These are phyloP conservation scores for Euclidium syriacum DNA, from an alignment of 345 rosid species.

Conservation along the genomic window DNA sequence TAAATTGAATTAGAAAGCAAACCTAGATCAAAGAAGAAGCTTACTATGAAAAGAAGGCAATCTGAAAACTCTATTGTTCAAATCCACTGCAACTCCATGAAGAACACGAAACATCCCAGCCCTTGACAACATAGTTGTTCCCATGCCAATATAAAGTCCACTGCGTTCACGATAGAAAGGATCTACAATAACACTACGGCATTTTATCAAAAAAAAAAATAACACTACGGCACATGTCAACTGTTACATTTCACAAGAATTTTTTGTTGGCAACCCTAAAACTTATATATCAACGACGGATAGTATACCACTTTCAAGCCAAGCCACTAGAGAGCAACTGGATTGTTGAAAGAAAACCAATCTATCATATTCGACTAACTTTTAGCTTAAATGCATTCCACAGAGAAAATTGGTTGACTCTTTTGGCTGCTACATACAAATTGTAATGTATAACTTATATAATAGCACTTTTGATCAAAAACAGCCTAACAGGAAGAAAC, in stretches of 20 bases:
- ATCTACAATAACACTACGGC: slow-evolving; percentile 46
- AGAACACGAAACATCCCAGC: slow-evolving; percentile 87
- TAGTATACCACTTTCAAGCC: not conserved
- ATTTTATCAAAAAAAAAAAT: too few relatives aligned
- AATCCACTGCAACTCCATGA: slow-evolving; percentile 81
- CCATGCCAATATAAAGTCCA: slow-evolving; percentile 91
- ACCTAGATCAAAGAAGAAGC: slow-evolving; percentile 11
- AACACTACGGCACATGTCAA: slow-evolving; percentile 28
- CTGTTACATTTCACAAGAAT: not conserved
- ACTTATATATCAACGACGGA: not conserved
- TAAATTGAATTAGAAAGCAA: not conserved
- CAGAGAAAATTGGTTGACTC: not conserved
- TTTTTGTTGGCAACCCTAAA: not conserved
- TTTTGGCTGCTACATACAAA: not conserved
- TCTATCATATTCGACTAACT: not conserved
- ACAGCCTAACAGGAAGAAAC: not conserved
- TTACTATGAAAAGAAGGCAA: slow-evolving; percentile 84
- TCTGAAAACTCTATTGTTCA: slow-evolving; percentile 65
- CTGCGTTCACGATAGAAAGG: slow-evolving; percentile 65
- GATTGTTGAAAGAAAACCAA: not conserved
- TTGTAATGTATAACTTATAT: not conserved
- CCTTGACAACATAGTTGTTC: slow-evolving; percentile 80
- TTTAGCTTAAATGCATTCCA: not conserved
- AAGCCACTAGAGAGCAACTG: not conserved
- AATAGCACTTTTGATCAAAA: not conserved